Evolutionary conservation across 1,284 basidiomycete genomes (phyloP).

Genomic region (Apiotrichum veenhuisii): DNA sequence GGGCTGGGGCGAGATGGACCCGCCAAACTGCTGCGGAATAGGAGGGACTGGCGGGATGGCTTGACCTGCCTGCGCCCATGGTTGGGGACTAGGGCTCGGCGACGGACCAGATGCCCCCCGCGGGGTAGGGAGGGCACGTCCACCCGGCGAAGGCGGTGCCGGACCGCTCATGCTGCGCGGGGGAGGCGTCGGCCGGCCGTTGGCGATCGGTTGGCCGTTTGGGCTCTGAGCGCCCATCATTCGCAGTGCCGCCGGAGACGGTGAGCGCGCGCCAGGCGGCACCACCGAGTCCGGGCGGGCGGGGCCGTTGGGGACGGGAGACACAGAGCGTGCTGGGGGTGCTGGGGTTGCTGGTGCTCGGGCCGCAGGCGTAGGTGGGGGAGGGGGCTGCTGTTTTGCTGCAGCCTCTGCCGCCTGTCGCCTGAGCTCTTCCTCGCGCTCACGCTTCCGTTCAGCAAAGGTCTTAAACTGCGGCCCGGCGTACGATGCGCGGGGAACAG

Average conservation of each 20-base stretch:
- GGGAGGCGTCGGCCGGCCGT: neutral
- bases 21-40: conserved; percentile 1
- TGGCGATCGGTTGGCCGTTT: neutral
- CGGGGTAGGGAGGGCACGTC: conserved; percentile 1
- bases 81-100: neutral
- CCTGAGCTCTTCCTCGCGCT: conserved; percentile 32
- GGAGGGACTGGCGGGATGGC: neutral
- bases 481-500: conserved; percentile 22
- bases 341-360: neutral
- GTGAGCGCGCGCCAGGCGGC: neutral
- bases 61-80: neutral
- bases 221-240: conserved; percentile 4
- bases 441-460: conserved; percentile 44
- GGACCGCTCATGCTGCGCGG: conserved; percentile 5
- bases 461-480: conserved; percentile 45
- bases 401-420: conserved; percentile 10
- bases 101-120: neutral
- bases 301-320: neutral
- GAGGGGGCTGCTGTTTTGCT: neutral
- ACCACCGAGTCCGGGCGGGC: neutral
- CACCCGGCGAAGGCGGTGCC: neutral
- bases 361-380: conserved; percentile 5
- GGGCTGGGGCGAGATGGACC: too few species aligned
- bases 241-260: neutral
- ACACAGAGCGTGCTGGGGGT: neutral